Conservation (phyloP, 306 rosid species). For the Cicer cuneatum region DNA sequence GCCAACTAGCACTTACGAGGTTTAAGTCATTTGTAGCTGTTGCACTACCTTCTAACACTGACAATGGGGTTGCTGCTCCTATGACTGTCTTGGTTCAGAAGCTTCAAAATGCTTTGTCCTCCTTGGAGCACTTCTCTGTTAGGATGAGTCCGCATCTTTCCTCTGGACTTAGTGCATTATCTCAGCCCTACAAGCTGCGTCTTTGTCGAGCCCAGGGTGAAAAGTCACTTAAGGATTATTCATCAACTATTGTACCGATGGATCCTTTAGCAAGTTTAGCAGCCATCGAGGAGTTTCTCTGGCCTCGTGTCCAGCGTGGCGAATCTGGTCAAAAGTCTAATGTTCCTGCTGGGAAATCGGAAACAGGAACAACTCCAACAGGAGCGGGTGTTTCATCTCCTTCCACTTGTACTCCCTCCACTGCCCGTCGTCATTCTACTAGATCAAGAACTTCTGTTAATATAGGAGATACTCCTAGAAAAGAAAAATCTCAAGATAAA, state of each 20-base stretch:
- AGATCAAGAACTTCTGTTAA: conserved; percentile 84
- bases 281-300: conserved; percentile 96
- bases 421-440: conserved; percentile 80
- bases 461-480: conserved; percentile 71
- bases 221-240: conserved; percentile 86
- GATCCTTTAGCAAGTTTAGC: conserved; percentile 97
- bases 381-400: conserved; percentile 81
- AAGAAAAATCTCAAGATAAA: conserved; percentile 77
- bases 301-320: conserved; percentile 92
- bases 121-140: conserved; percentile 95
- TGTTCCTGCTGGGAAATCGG: conserved; percentile 68
- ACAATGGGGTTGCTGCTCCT: conserved; percentile 54
- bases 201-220: conserved; percentile 97
- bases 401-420: conserved; percentile 65
- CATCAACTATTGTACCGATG: conserved; percentile 86
- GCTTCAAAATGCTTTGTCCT: conserved; percentile 97
- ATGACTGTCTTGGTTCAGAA: conserved; percentile 92
- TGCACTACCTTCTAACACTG: conserved; percentile 70
- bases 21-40: conserved; percentile 84
- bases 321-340: conserved; percentile 82
- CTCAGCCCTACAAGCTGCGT: conserved; percentile 95
- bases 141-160: conserved; percentile 95
- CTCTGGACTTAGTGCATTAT: conserved; percentile 87
- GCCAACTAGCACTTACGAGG: conserved; percentile 81
- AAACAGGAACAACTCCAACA: conserved; percentile 76